phyloP scores from a whole-genome alignment of 2,329 filamentous ascomycete species.

The Sordariomycetes sp. region DNA sequence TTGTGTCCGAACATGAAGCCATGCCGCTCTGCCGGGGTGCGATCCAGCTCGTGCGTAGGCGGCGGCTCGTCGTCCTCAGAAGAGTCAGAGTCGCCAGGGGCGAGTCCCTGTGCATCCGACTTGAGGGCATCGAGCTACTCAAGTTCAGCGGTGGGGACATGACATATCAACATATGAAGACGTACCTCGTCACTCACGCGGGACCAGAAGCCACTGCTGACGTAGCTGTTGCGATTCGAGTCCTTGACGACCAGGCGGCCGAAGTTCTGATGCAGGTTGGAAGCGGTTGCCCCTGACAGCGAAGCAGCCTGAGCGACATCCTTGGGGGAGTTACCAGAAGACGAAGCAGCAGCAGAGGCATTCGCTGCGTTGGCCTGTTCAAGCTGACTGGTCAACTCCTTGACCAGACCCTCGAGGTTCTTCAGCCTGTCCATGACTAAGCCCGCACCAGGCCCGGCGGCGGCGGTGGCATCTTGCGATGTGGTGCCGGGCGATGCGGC shows the following conservation, averaged over 20 bases:
- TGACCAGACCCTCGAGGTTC: slow-evolving; percentile 40
- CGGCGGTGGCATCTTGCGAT: background rate
- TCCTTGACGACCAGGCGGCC: slow-evolving; percentile 38
- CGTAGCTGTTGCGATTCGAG: slow-evolving; percentile 31
- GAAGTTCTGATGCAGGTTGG: slow-evolving; percentile 28
- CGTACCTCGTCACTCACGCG: slow-evolving; percentile 45
- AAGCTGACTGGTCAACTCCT: slow-evolving; percentile 36
- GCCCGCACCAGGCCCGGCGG: slow-evolving; percentile 9
- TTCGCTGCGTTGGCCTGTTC: slow-evolving; percentile 27
- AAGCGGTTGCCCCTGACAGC: slow-evolving; percentile 1
- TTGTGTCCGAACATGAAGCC: slow-evolving; percentile 43
- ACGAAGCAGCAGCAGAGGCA: slow-evolving; percentile 14
- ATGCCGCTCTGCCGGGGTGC: slow-evolving; percentile 34
- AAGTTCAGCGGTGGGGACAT: background rate
- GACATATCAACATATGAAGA: background rate
- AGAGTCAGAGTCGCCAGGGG: slow-evolving; percentile 21
- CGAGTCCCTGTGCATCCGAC: slow-evolving; percentile 24
- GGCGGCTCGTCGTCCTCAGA: slow-evolving; percentile 26
- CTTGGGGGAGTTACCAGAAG: slow-evolving; percentile 17
- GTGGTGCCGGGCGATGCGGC: too few species aligned
- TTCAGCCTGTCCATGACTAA: slow-evolving; percentile 39
- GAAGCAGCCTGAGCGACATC: background rate
- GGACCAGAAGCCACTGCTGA: slow-evolving; percentile 46
- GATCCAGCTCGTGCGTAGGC: slow-evolving; percentile 27
- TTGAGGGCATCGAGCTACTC: slow-evolving; percentile 33